Percentiles rank a stretch among this genome's conserved stretches.
phyloP scores from a whole-genome alignment of 441 rosid genomes.

The Gossypium trilobum region DNA sequence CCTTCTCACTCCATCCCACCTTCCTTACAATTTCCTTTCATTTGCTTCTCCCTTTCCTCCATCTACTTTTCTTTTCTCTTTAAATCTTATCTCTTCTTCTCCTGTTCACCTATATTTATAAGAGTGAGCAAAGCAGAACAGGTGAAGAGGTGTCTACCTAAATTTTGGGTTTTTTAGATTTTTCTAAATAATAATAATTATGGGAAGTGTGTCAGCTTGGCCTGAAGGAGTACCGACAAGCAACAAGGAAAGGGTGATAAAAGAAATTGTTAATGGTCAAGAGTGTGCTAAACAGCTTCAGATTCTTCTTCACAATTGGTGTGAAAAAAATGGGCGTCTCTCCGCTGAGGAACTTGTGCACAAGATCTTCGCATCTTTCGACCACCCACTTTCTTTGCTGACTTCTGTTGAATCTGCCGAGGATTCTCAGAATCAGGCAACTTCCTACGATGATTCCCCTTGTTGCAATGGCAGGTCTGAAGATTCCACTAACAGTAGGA shows the following conservation, averaged over 20 bases:
- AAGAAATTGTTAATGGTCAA: conserved; percentile 27
- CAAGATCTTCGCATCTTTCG: conserved; percentile 51
- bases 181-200: background rate
- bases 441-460: conserved; percentile 29
- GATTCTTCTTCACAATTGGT: conserved; percentile 25
- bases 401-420: conserved; percentile 15
- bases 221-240: conserved; percentile 17
- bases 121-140: background rate
- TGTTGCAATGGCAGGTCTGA: conserved; percentile 33
- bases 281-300: conserved; percentile 40
- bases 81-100: background rate
- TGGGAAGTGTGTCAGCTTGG: conserved; percentile 20
- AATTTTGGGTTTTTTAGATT: background rate
- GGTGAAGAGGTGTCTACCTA: background rate
- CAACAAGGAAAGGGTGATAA: conserved; percentile 8
- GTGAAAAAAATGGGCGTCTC: conserved; percentile 6
- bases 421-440: conserved; percentile 18
- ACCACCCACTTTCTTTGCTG: conserved; percentile 35
- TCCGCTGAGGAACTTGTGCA: conserved; percentile 26
- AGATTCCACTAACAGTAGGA: conserved; percentile 47
- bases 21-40: conserved; percentile 25
- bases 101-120: background rate
- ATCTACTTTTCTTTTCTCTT: background rate
- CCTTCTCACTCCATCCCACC: background rate
- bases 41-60: conserved; percentile 25